Evolutionary conservation across 2,329 filamentous ascomycete genomes (phyloP), one percentile per base, ranked within the genome.

Genomic region (Neospermospora avenae): DNA sequence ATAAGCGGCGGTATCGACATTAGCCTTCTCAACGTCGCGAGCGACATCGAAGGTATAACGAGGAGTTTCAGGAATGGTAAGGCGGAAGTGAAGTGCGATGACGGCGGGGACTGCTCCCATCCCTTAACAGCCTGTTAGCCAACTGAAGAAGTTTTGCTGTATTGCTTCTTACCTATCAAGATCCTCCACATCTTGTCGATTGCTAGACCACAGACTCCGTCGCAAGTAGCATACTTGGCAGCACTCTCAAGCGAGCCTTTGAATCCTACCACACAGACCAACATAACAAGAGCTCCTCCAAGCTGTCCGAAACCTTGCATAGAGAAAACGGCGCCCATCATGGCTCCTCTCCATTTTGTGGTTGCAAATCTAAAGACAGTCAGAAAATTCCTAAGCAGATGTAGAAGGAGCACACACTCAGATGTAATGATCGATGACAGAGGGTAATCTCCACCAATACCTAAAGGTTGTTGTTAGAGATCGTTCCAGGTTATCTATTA

Each of bases 141-240:
- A 42, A 35, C 28, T 34, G 24, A 28, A 3, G n/a, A 14, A 3
- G 16, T 8, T 10, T 7, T 20, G 18, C 3, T 20, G 6, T 4
- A 18, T 4, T 5, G 18, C 20, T 5, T 24, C 14, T 45, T 55
- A 46, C 57, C 57, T 46, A 93, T 90, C 56, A 95, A 81, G n/a
- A 86, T 81, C 67, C 90, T 84, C 90, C 90, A 95, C 88, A 93
- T 93, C 80, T 91, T 92, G 77, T 95, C 90, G 5, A 93, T 88
- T 5, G 87, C 86, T 16, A 84, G 68, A 53, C 78, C 77, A 70
- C 88, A 91, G 59, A 80, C 81, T 25, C 83, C 86, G 22, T 78
- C 78, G 73, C 91, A 95, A 51, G 78, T 73, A 28, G 76, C 77
- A 4, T 81, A 77, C 6, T 76, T 77, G 31, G 77, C 71, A 16